phyloP scores from a whole-genome alignment of 2,329 filamentous ascomycete genomes.

The Cryphonectria naterciae region DNA sequence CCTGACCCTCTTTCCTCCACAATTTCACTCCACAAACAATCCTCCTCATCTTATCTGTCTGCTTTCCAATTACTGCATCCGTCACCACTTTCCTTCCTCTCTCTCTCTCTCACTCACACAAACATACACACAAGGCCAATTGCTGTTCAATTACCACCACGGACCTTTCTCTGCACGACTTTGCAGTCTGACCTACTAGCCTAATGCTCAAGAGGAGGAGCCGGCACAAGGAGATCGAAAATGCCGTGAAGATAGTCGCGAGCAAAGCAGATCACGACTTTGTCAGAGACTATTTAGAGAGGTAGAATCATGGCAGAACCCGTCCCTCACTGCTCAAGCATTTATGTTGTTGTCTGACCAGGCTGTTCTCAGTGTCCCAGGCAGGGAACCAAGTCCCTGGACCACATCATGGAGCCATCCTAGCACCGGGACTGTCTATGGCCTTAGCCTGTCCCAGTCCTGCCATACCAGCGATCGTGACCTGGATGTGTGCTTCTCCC shows the following conservation, averaged over 20 bases:
- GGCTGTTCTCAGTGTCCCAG: neutral
- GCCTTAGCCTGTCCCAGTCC: conserved; percentile 45
- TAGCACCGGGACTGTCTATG: conserved; percentile 44
- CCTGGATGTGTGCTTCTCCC: conserved; percentile 55
- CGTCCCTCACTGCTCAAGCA: neutral
- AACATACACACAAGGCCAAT: too few relatives aligned
- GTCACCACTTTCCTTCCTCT: too few relatives aligned
- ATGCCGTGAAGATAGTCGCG: conserved; percentile 15
- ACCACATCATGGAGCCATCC: conserved; percentile 56
- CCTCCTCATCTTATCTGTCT: neutral
- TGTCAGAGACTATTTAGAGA: conserved; percentile 16
- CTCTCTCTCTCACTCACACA: neutral
- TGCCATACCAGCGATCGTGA: conserved; percentile 49
- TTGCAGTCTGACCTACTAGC: neutral
- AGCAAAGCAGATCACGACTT: conserved; percentile 21
- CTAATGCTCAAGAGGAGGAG: conserved; percentile 8
- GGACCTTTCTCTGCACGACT: neutral
- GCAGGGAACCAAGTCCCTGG: conserved; percentile 35
- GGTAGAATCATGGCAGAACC: conserved; percentile 5
- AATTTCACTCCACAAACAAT: neutral
- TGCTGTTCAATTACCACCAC: neutral
- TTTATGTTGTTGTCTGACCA: conserved; percentile 2
- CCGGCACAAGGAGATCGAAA: conserved; percentile 17
- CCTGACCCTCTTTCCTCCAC: neutral
- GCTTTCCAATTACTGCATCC: neutral